Percentiles rank a stretch among this genome's conserved stretches.
Evolutionary conservation across 768 basidiomycete species (phyloP).

Genomic region (Dendrothele bispora): DNA sequence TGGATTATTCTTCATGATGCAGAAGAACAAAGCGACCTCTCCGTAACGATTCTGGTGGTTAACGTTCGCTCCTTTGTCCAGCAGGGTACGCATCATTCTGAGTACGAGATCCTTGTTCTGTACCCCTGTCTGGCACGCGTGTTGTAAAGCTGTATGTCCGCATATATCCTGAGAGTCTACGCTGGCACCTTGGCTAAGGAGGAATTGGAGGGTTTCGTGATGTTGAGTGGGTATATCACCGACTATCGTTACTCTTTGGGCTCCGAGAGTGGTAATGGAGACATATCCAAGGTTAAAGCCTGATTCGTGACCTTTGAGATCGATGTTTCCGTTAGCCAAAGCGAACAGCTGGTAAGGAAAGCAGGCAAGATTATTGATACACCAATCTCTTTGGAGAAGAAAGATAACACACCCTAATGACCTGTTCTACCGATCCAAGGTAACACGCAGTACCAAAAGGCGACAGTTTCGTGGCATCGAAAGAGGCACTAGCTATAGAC

Average conservation of each 20-base stretch:
- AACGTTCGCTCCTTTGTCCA: constrained; percentile 47
- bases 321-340: too few species aligned
- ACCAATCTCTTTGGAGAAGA: too few species aligned
- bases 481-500: neutral
- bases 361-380: neutral
- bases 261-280: constrained; percentile 37
- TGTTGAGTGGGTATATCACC: constrained; percentile 18
- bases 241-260: constrained; percentile 35
- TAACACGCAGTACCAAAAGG: neutral
- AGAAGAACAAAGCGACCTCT: constrained; percentile 36
- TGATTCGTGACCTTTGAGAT: neutral
- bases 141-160: constrained; percentile 51
- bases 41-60: constrained; percentile 52
- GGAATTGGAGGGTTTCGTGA: constrained; percentile 35
- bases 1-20: constrained; percentile 29
- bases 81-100: constrained; percentile 37
- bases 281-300: constrained; percentile 28
- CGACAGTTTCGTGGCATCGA: neutral
- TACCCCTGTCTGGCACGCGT: constrained; percentile 31
- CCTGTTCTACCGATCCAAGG: neutral
- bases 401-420: neutral
- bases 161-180: constrained; percentile 43
- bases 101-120: constrained; percentile 29
- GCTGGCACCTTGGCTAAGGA: constrained; percentile 41
- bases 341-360: neutral